Evolutionary conservation across 2,329 filamentous ascomycete species (phyloP).

Genomic region (Fusarium temperatum): DNA sequence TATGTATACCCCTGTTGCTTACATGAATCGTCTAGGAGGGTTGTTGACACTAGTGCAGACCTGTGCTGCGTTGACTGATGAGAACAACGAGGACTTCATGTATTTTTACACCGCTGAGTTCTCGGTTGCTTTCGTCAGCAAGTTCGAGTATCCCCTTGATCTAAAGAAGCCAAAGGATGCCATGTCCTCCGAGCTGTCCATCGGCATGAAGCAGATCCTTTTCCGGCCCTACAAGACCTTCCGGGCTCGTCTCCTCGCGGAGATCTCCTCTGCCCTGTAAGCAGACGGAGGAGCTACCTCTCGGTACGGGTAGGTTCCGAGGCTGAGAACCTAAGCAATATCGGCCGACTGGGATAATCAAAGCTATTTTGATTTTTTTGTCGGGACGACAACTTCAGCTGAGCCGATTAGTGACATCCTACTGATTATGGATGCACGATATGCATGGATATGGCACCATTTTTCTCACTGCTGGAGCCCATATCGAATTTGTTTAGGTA

Average conservation of each 20-base stretch:
- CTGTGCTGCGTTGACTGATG: constrained; percentile 29
- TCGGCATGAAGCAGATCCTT: constrained; percentile 13
- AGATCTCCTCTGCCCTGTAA: not conserved
- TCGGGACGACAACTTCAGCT: constrained; percentile 3
- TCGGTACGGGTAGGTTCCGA: not conserved
- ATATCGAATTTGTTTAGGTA: not conserved
- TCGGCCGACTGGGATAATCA: not conserved
- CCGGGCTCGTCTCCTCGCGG: constrained; percentile 16
- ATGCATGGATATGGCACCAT: not conserved
- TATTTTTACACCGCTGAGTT: constrained; percentile 34
- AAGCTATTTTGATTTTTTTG: not conserved
- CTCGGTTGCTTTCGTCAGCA: constrained; percentile 28
- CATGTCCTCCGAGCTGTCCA: not conserved
- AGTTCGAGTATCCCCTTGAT: constrained; percentile 36
- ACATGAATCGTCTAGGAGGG: not conserved
- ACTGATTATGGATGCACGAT: not conserved
- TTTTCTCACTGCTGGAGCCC: not conserved
- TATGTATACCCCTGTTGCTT: not conserved
- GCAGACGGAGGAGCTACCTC: not conserved
- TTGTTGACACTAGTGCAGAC: constrained; percentile 1
- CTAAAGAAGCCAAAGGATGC: not conserved
- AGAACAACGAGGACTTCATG: constrained; percentile 30
- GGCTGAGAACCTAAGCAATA: not conserved
- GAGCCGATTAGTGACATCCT: not conserved
- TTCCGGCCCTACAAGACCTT: constrained; percentile 33